Base-by-base conservation (phyloP, 2,329 filamentous ascomycete species). In the Aspergillus sergii region DNA sequence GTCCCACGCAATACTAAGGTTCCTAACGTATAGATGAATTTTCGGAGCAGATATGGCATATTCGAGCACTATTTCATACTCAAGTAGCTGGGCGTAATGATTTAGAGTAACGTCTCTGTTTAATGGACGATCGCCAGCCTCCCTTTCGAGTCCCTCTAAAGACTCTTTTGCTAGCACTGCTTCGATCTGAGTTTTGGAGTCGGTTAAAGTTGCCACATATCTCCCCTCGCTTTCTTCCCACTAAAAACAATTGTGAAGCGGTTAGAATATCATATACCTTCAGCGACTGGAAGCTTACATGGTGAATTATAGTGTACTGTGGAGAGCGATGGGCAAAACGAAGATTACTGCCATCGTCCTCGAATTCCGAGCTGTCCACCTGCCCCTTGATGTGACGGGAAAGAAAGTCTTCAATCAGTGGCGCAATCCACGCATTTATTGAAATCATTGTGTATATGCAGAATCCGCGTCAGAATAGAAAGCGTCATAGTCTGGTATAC, bases 61-160 rank as follows among this genome's bases (percentile, higher is more conserved):
- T 39, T 69, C 69, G 48, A 80, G 70, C 55, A 79, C 70, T 23
- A 81, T 64, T 50, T 76, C 72, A 61, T 79, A 78, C 43, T 75
- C 70, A 3, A 67, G 54, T 51, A 81, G 63, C 58, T 74, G 69
- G 28, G 79, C 67, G 6, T 68, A 30, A 19, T 71, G 71, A 5
- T 74, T 77, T 58, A 64, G 69, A 7, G 70, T 71, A 11, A 64
- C 67, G 32, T 69, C 59, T 26, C 62, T 67, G 12, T 61, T 60
- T 26, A 71, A 62, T n/a, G 63, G 66, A 14, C 59, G 59, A 7
- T 66, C 63, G 4, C 68, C 66, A 7, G 59, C 64, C 39, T 66
- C 62, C 6, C 41, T 57, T 14, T 54, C n/a, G 57, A 74, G 76
- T 32, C 62, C 32, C 43, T 71, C 60, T 8, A 73, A 60, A 9